A percentile compares a stretch with the other conserved stretches of the same genome.
phyloP scores from a whole-genome alignment of 2,329 filamentous ascomycete genomes.

The Neodidymelliopsis sp. region DNA sequence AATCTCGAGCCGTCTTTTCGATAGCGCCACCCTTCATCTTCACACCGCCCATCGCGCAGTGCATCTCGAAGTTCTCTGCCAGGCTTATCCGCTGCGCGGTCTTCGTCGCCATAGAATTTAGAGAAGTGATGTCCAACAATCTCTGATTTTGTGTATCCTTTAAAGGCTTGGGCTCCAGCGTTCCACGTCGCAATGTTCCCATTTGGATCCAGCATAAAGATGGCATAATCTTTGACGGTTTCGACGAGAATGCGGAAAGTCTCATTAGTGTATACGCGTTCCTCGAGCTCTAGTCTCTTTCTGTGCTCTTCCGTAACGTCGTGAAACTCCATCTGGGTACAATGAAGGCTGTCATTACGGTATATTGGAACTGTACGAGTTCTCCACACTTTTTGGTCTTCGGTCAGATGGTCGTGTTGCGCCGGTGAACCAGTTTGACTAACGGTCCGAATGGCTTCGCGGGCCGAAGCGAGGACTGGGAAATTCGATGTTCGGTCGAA shows the following conservation, averaged over 20 bases:
- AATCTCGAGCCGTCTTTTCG: constrained; percentile 65
- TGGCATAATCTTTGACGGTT: constrained; percentile 68
- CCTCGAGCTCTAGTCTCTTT: constrained; percentile 51
- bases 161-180: constrained; percentile 62
- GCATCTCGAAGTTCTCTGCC: constrained; percentile 60
- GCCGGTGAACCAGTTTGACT: constrained; percentile 47
- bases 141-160: constrained; percentile 63
- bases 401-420: constrained; percentile 42
- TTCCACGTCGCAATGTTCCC: constrained; percentile 68
- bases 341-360: constrained; percentile 49
- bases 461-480: constrained; percentile 47
- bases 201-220: constrained; percentile 66
- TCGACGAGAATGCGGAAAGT: constrained; percentile 68
- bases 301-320: constrained; percentile 46
- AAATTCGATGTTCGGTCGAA: constrained; percentile 44
- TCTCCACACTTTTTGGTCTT: constrained; percentile 37
- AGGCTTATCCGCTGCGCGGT: constrained; percentile 59
- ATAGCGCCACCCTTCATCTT: constrained; percentile 68
- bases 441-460: constrained; percentile 49
- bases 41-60: constrained; percentile 62
- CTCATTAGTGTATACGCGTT: constrained; percentile 57
- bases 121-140: constrained; percentile 67
- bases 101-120: constrained; percentile 62
- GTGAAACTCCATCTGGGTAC: constrained; percentile 54
- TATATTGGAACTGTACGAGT: constrained; percentile 55